Evolutionary conservation across 140 eudicot species (phyloP).

Genomic region (Flaveria floridana): DNA sequence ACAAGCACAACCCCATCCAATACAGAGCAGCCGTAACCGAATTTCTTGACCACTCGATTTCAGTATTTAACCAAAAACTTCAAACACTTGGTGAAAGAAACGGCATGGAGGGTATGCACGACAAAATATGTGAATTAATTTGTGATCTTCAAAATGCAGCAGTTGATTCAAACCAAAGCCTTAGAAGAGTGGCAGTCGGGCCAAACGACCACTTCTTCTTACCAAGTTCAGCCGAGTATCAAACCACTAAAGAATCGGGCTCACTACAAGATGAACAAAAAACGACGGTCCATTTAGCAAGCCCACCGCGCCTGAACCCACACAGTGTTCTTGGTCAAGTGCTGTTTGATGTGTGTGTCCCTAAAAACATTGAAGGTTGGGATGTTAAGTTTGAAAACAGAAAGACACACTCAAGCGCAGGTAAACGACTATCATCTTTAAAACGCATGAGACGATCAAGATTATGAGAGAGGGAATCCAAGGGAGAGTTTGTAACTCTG

Average conservation of each 20-base stretch:
- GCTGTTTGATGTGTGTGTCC: constrained; percentile 83
- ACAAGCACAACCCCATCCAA: constrained; percentile 48
- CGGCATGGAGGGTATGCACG: constrained; percentile 59
- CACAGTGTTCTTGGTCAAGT: constrained; percentile 83
- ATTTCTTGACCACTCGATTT: constrained; percentile 55
- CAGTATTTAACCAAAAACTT: constrained; percentile 52
- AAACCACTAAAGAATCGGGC: constrained; percentile 40
- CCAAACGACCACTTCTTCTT: constrained; percentile 74
- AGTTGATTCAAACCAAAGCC: constrained; percentile 74
- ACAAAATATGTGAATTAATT: constrained; percentile 53
- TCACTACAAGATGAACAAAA: constrained; percentile 57
- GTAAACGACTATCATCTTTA: constrained; percentile 46
- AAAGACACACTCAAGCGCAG: constrained; percentile 51
- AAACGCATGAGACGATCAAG: constrained; percentile 60
- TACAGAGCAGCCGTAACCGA: constrained; percentile 59
- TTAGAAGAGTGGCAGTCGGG: constrained; percentile 64
- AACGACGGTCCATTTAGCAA: constrained; percentile 39
- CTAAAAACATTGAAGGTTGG: constrained; percentile 91
- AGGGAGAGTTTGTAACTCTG: background rate
- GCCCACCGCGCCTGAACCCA: constrained; percentile 57
- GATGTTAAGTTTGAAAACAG: constrained; percentile 72
- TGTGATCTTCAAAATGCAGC: constrained; percentile 91
- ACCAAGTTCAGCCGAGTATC: constrained; percentile 57
- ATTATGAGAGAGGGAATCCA: constrained; percentile 42
- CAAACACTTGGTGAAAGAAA: constrained; percentile 45